Base-by-base conservation (phyloP, 192 early-diverging fungal genomes). In the Dimargaris verticillata region DNA sequence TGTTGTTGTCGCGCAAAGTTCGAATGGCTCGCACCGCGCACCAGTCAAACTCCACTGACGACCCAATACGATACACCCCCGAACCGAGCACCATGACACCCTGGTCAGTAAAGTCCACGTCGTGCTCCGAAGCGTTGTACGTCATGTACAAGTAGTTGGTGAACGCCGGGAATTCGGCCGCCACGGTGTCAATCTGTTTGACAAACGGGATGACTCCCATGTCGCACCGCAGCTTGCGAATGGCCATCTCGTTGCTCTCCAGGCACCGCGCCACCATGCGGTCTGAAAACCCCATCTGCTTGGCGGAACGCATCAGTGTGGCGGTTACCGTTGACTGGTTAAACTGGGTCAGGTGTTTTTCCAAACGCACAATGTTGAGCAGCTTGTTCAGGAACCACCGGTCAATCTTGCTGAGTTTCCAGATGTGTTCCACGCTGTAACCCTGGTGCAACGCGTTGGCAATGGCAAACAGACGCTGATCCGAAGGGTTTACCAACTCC, bases 71-170 rank as follows among this genome's bases (percentile, higher is more conserved):
- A 78, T 99, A 99, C 0, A 99, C 95, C 59, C 95, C 95, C 9
- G 86, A 89, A 28, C 95, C 95, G 22, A 99, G 75, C 38, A 99
- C 95, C 90, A 96, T 96, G 14, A 89, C 79, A 51, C 95, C 95
- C 68, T 89, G 80, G 69, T 99, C 95, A 57, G 87, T 83, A 73
- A 95, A 99, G 1, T 69, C 62, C 44, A 99, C 74, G 70, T 99
- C 95, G 75, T 95, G 85, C 74, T 90, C 86, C 1, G 81, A 74
- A 48, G 92, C 95, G 66, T 92, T 97, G 80, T 97, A 97, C 24
- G 93, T 99, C 70, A 86, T 88, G 75, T 99, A 99, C 64, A 99
- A 73, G 71, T 99, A 99, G 83, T 99, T 99, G 64, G 95, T 99
- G 65, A 79, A 85, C 61, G 87, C 88, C 20, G 95, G 95, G 80